These are phyloP conservation scores for Dictyostelium purpureum DNA, from an alignment of 78 protist species.

Conservation along the genomic window DNA sequence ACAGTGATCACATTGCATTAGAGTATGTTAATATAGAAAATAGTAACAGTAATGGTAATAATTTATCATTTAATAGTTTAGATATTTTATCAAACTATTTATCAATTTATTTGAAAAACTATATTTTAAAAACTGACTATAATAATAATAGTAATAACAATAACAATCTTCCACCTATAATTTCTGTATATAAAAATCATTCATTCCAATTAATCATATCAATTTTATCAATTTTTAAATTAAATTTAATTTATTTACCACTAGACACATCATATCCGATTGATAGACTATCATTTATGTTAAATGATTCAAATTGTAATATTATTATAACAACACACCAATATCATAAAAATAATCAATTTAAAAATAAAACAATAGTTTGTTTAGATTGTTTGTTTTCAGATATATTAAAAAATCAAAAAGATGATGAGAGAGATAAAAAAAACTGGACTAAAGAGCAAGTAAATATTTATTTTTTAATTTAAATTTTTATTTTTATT, in stretches of 20 bases:
- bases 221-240: constrained; percentile 25
- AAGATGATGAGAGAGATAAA: not conserved
- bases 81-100: not conserved
- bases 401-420: not conserved
- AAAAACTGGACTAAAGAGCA: not conserved
- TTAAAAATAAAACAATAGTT: not conserved
- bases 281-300: constrained; percentile 33
- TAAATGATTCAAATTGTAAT: constrained; percentile 9
- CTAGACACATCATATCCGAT: constrained; percentile 43
- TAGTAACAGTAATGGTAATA: not conserved
- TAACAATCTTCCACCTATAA: not conserved
- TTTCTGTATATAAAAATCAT: constrained; percentile 26
- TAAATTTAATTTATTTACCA: constrained; percentile 39
- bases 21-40: not conserved
- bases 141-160: not conserved
- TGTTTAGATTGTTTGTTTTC: constrained; percentile 15
- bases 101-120: not conserved
- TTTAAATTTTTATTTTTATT: too few relatives aligned
- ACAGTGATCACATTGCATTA: not conserved
- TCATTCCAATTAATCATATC: constrained; percentile 52
- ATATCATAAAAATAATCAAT: not conserved
- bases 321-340: not conserved
- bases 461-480: too few relatives aligned
- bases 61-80: not conserved
- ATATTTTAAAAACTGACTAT: not conserved